Evolutionary conservation across 2,329 filamentous ascomycete species (phyloP).

Genomic region (Claviceps pazoutovae): DNA sequence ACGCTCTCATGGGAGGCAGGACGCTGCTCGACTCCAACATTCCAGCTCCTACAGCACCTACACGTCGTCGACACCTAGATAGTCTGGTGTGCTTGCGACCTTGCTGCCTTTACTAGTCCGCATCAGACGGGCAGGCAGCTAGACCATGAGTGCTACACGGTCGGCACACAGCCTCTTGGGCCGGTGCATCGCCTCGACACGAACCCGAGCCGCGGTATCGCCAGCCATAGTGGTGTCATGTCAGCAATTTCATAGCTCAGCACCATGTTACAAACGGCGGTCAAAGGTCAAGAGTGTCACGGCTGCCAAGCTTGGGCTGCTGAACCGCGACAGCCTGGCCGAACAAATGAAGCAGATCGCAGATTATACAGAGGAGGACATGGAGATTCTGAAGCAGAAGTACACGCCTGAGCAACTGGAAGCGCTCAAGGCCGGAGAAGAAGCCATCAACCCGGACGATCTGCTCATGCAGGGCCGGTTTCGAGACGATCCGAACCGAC

Average conservation of each 20-base stretch:
- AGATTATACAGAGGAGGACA: constrained; percentile 54
- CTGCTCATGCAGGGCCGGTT: constrained; percentile 58
- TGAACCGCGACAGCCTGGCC: constrained; percentile 28
- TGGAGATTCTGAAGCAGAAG: constrained; percentile 43
- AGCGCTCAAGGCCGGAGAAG: constrained; percentile 69
- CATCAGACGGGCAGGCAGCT: constrained; percentile 13
- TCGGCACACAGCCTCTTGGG: constrained; percentile 39
- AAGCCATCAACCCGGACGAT: constrained; percentile 60
- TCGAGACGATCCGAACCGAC: constrained; percentile 56
- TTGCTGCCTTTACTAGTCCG: background rate
- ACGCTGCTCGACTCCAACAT: background rate
- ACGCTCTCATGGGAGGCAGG: constrained; percentile 11
- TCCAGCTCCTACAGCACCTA: background rate
- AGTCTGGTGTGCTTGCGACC: background rate
- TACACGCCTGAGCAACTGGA: constrained; percentile 74
- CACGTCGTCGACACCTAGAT: background rate
- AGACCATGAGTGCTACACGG: constrained; percentile 41
- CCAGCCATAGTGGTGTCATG: constrained; percentile 16
- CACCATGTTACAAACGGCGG: constrained; percentile 30
- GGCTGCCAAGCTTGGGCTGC: constrained; percentile 37
- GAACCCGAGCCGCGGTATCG: constrained; percentile 12
- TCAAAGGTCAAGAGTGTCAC: constrained; percentile 39
- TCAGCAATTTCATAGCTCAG: constrained; percentile 38
- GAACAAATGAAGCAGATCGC: constrained; percentile 36
- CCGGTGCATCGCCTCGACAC: constrained; percentile 29